Percentiles rank a stretch among this genome's conserved stretches.
These are phyloP conservation scores for Microcos paniculata DNA, from an alignment of 345 rosid species.

Conservation along the genomic window DNA sequence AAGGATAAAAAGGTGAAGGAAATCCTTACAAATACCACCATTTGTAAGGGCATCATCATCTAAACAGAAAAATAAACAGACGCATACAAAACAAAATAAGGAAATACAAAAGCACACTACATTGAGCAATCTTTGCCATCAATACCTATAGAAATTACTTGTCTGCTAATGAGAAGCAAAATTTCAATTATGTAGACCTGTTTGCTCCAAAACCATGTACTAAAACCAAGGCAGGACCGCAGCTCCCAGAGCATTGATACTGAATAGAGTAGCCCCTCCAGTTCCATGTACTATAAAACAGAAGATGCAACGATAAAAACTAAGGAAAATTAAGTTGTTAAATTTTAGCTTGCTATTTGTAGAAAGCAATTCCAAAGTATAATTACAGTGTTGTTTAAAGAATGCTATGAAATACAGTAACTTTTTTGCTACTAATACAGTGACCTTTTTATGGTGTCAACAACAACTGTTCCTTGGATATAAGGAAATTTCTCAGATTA, in stretches of 20 bases:
- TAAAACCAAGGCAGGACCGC: slow-evolving; percentile 81
- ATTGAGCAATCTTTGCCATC: slow-evolving; percentile 22
- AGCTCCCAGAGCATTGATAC: slow-evolving; percentile 67
- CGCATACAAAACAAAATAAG: neutral
- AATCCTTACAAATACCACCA: neutral
- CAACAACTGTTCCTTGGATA: neutral
- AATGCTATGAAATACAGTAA: neutral
- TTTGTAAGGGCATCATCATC: neutral
- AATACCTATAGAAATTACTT: slow-evolving; percentile 55
- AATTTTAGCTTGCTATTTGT: neutral
- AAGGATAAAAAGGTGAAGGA: neutral
- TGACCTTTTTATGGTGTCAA: neutral
- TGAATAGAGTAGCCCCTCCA: slow-evolving; percentile 89
- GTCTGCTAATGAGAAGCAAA: slow-evolving; percentile 56
- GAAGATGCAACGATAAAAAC: neutral
- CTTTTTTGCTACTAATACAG: neutral
- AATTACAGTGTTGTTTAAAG: neutral
- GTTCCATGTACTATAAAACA: slow-evolving; percentile 59
- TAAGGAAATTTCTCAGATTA: neutral
- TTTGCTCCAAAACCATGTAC: slow-evolving; percentile 96
- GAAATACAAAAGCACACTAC: neutral
- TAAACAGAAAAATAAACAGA: neutral
- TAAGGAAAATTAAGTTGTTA: neutral
- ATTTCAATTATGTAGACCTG: slow-evolving; percentile 70
- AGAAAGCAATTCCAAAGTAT: neutral